phyloP scores from a whole-genome alignment of 169 alveolate genomes.

The Toxoplasma gondii region DNA sequence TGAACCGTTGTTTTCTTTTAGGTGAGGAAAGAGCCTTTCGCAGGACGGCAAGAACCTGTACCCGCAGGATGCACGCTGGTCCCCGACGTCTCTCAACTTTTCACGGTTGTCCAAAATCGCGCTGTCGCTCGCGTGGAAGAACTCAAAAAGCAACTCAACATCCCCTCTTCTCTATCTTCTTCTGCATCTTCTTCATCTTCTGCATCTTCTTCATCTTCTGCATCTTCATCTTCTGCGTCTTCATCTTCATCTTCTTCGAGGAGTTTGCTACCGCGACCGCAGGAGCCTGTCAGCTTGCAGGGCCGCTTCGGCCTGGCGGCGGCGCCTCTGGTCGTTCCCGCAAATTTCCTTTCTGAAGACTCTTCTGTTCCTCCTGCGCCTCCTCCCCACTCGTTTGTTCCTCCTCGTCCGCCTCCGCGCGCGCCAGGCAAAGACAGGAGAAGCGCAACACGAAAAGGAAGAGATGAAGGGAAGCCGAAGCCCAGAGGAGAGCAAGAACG shows the following conservation, averaged over 20 bases:
- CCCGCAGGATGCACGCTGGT: not conserved
- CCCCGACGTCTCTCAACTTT: not conserved
- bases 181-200: slow-evolving; percentile 5
- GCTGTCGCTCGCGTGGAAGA: slow-evolving; percentile 23
- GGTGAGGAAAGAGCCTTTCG: not conserved
- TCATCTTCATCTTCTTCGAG: not conserved
- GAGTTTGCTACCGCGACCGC: too few relatives aligned
- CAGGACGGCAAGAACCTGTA: not conserved
- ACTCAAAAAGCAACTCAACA: not conserved
- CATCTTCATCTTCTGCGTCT: not conserved
- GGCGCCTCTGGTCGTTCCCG: not conserved
- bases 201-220: not conserved
- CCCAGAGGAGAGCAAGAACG: not conserved
- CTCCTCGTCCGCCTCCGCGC: slow-evolving; percentile 23
- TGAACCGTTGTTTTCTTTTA: not conserved
- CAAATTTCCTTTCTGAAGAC: not conserved
- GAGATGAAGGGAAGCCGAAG: too few relatives aligned
- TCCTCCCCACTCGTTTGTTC: not conserved
- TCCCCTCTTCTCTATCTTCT: not conserved
- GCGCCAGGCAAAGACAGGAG: not conserved
- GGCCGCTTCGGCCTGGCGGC: slow-evolving; percentile 32
- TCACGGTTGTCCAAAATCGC: not conserved
- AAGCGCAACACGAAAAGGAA: too few relatives aligned
- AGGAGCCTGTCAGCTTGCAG: not conserved
- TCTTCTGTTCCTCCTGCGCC: not conserved